Evolutionary conservation across 495 filamentous ascomycete genomes (phyloP).

Genomic region (Massariosphaeria phaeospora): DNA sequence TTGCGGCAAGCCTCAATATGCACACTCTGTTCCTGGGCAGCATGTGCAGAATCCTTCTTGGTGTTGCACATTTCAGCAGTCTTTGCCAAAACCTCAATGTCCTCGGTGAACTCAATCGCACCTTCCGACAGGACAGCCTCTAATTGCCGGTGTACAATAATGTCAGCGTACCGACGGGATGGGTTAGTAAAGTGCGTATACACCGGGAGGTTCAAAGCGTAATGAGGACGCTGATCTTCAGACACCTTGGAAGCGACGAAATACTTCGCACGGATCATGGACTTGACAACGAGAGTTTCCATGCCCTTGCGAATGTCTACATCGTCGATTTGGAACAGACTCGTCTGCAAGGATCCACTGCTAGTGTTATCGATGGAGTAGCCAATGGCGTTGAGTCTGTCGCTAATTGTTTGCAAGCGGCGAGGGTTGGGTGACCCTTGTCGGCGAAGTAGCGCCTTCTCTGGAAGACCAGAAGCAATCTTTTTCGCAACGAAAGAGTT

Average conservation of each 20-base stretch:
- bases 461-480: slow-evolving; percentile 69
- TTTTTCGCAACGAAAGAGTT: slow-evolving; percentile 86
- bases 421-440: slow-evolving; percentile 80
- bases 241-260: slow-evolving; percentile 70
- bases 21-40: slow-evolving; percentile 96
- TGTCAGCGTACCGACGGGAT: slow-evolving; percentile 88
- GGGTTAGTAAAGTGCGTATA: slow-evolving; percentile 98
- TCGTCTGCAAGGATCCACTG: slow-evolving; percentile 86
- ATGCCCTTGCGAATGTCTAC: slow-evolving; percentile 88
- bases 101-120: slow-evolving; percentile 79
- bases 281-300: slow-evolving; percentile 90
- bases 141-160: slow-evolving; percentile 92
- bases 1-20: slow-evolving; percentile 95
- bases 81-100: slow-evolving; percentile 81
- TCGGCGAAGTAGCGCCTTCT: slow-evolving; percentile 86
- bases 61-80: slow-evolving; percentile 94
- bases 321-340: slow-evolving; percentile 86
- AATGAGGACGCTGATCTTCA: slow-evolving; percentile 75
- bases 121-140: slow-evolving; percentile 81
- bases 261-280: slow-evolving; percentile 95
- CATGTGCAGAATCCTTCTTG: slow-evolving; percentile 98
- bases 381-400: slow-evolving; percentile 86
- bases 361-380: slow-evolving; percentile 82
- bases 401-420: slow-evolving; percentile 81
- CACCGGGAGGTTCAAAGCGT: slow-evolving; percentile 83